Base-by-base conservation (phyloP, 306 rosid genomes). In the Hippophae gyantsensis region DNA sequence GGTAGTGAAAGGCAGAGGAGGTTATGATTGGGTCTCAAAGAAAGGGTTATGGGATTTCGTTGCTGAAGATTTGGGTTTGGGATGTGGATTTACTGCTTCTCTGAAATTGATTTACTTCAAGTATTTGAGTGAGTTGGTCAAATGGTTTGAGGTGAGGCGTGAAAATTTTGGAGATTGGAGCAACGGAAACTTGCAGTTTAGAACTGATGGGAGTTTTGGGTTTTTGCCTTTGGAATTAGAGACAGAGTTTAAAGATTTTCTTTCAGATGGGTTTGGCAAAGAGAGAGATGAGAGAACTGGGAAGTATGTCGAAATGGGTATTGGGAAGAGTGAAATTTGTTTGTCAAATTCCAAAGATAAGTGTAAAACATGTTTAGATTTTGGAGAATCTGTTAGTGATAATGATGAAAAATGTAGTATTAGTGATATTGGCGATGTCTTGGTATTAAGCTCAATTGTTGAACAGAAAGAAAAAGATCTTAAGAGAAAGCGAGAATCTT, bases 1-100 rank as follows among this genome's bases (percentile, higher is more conserved):
- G 58, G 44, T 56, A 53, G 95, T 92, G 63, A 85, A 79, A 79
- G 78, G 76, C 47, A 81, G 57, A 67, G 95, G 96, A 43, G 98
- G 98, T 41, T 81, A 51, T 66, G 76, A 68, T 27, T 57, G 13
- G 63, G 93, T 87, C 62, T 81, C 95, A 0, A 63, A 58, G 59
- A 80, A 74, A 44, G 58, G 78, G 32, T 69, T 78, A 69, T 92
- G 96, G 95, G 77, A 82, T 60, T 60, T 41, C 46, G 98, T 85
- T 72, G 68, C 73, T 44, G 57, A 65, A 65, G 83, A 74, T 48
- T 58, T 78, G 58, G 84, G 86, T 63, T 78, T 78, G 73, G 67
- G 79, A 46, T 44, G 54, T 65, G 68, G 52, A 52, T 48, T 72
- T 60, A 73, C 63, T 40, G 73, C 83, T 43, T 68, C 81, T 0